A percentile compares a stretch with the other conserved stretches of the same genome.
Conservation (phyloP, 2,329 filamentous ascomycete species). For the Gliomastix tumulicola region DNA sequence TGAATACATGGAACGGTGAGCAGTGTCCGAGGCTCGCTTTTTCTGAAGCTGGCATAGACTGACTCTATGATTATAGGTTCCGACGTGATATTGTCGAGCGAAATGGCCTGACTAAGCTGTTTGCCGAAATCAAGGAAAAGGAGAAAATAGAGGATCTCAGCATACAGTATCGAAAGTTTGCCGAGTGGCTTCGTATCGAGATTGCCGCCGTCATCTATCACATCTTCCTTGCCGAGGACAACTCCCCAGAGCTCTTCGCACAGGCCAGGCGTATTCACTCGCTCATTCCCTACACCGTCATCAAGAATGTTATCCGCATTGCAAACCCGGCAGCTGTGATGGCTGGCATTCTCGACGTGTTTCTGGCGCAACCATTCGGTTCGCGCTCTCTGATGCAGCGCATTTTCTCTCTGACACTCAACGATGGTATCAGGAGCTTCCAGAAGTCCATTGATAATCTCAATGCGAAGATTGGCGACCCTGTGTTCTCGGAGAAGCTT, state of each 20-base stretch:
- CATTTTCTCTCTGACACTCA: conserved; percentile 86
- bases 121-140: conserved; percentile 89
- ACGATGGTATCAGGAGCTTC: conserved; percentile 81
- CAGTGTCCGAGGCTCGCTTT: too few species aligned
- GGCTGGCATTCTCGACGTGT: conserved; percentile 90
- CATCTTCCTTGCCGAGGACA: conserved; percentile 94
- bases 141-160: conserved; percentile 80
- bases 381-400: conserved; percentile 84
- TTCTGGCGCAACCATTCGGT: conserved; percentile 91
- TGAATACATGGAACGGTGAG: conserved; percentile 93
- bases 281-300: conserved; percentile 81
- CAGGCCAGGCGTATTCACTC: conserved; percentile 94
- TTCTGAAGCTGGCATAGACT: too few species aligned
- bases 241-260: conserved; percentile 91
- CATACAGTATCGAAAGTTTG: conserved; percentile 95
- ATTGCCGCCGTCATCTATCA: conserved; percentile 96
- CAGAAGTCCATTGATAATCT: conserved; percentile 82
- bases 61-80: conserved; percentile 35
- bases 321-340: conserved; percentile 96
- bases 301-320: conserved; percentile 96
- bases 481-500: conserved; percentile 72
- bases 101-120: conserved; percentile 86
- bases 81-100: conserved; percentile 59
- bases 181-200: conserved; percentile 96
- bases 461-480: conserved; percentile 70